Evolutionary conservation across 2,329 filamentous ascomycete genomes (phyloP).

Genomic region (Claviceps sp.): DNA sequence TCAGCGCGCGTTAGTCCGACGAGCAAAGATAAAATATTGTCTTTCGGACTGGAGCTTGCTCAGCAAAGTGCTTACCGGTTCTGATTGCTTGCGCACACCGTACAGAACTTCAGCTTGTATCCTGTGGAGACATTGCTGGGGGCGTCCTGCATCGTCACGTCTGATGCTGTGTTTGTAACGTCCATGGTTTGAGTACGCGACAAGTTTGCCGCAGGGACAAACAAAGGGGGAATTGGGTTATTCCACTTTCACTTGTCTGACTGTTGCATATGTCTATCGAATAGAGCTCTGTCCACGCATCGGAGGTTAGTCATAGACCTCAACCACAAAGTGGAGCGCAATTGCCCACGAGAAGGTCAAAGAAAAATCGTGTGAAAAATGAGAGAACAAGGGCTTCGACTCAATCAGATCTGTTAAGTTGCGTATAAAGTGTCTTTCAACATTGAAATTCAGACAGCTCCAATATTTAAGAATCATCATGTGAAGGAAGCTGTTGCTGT

Average conservation of each 20-base stretch:
- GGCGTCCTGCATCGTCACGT: slow-evolving; percentile 25
- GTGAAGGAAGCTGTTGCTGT: slow-evolving; percentile 5
- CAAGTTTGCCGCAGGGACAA: neutral
- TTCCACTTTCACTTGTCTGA: neutral
- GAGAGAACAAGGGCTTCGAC: neutral
- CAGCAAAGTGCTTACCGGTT: slow-evolving; percentile 52
- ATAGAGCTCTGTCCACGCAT: neutral
- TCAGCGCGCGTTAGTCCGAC: neutral
- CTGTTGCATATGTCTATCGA: neutral
- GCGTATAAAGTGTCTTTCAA: slow-evolving; percentile 49
- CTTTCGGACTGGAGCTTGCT: neutral
- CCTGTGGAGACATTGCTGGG: slow-evolving; percentile 38
- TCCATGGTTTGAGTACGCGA: slow-evolving; percentile 23
- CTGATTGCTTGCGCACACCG: slow-evolving; percentile 97
- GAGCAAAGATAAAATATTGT: too few species aligned
- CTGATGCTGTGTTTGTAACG: slow-evolving; percentile 24
- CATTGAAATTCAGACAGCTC: slow-evolving; percentile 62
- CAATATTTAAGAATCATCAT: slow-evolving; percentile 46
- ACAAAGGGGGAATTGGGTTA: neutral
- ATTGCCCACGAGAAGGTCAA: neutral
- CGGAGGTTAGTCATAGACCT: neutral
- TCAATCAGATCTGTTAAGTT: slow-evolving; percentile 21
- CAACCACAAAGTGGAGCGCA: neutral
- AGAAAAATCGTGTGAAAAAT: neutral
- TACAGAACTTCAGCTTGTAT: slow-evolving; percentile 92